Evolutionary conservation across 306 rosid species (phyloP).

Genomic region (Rubus idaeus): DNA sequence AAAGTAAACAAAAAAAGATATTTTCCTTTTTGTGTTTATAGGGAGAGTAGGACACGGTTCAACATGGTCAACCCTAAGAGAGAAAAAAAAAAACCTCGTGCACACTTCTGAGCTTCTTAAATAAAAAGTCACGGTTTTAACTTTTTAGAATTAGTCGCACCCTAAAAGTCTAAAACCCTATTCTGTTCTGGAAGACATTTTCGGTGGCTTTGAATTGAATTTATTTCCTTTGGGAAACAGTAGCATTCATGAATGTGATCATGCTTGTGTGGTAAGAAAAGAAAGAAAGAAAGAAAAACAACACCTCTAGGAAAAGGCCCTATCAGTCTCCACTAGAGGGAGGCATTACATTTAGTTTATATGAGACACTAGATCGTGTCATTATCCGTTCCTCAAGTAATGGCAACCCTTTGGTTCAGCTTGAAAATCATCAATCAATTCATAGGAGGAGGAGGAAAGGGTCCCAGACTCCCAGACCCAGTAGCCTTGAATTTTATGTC

Average conservation of each 20-base stretch:
- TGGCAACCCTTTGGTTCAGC: neutral
- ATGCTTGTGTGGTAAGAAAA: neutral
- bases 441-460: neutral
- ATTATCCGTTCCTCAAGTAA: slow-evolving; percentile 3
- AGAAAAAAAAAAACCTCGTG: neutral
- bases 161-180: neutral
- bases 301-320: neutral
- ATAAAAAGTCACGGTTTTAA: neutral
- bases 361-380: neutral
- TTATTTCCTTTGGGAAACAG: neutral
- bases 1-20: neutral
- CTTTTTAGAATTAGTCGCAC: neutral
- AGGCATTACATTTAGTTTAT: neutral
- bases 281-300: neutral
- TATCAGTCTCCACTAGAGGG: neutral
- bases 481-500: neutral
- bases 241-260: neutral
- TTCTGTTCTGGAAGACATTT: neutral
- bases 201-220: neutral
- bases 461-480: neutral
- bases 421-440: too few relatives aligned
- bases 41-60: neutral
- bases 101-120: neutral
- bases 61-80: neutral
- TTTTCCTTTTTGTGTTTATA: neutral